Conservation (phyloP, 148 eudicot species). For the Euryodendron excelsum region DNA sequence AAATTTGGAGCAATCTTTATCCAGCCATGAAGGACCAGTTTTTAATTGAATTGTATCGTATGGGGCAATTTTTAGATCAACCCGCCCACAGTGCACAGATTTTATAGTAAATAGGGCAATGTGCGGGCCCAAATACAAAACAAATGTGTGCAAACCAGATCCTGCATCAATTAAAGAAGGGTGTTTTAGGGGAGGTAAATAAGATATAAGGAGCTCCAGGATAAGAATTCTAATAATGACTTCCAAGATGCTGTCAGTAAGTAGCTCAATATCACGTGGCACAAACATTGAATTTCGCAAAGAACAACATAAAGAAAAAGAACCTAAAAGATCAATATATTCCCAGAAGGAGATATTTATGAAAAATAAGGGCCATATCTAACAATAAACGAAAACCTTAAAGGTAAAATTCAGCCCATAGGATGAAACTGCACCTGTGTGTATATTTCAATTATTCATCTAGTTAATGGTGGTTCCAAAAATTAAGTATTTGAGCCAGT, state of each 20-base stretch:
- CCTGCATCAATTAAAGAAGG: slow-evolving; percentile 36
- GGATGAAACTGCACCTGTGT: too few relatives aligned
- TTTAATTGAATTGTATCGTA: slow-evolving; percentile 84
- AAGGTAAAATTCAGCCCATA: too few relatives aligned
- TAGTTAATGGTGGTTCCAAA: neutral
- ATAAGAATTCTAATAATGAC: neutral
- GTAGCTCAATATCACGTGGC: too few relatives aligned
- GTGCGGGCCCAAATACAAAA: slow-evolving; percentile 84
- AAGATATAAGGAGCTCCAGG: neutral
- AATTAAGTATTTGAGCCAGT: neutral
- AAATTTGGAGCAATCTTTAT: slow-evolving; percentile 70
- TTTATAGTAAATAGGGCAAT: slow-evolving; percentile 85
- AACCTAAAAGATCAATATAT: too few relatives aligned
- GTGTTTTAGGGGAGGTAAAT: neutral
- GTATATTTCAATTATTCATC: neutral
- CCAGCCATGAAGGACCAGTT: slow-evolving; percentile 76
- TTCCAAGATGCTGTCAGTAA: too few relatives aligned
- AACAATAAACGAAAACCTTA: too few relatives aligned
- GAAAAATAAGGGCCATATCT: too few relatives aligned
- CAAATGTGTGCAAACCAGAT: slow-evolving; percentile 90
- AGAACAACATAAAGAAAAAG: too few relatives aligned
- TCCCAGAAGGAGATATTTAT: too few relatives aligned
- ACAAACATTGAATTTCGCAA: too few relatives aligned
- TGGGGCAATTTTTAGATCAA: slow-evolving; percentile 77
- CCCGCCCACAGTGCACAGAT: slow-evolving; percentile 84